Conservation (phyloP, 176 grass and related monocot genomes). For the Rhynchospora tenuis region DNA sequence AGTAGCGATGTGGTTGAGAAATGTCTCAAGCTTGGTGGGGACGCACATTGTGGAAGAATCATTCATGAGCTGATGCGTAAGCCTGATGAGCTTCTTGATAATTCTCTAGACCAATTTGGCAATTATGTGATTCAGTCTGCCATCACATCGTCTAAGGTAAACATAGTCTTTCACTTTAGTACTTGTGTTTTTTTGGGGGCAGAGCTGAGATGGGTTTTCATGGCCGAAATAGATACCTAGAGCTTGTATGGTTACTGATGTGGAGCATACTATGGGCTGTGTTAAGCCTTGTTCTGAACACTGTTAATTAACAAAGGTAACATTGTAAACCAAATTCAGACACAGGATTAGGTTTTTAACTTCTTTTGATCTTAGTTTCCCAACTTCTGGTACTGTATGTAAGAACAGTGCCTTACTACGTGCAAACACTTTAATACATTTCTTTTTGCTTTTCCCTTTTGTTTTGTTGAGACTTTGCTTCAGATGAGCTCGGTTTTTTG, state of each 20-base stretch:
- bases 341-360: background rate
- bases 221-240: background rate
- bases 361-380: background rate
- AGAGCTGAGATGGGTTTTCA: background rate
- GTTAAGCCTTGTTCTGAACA: background rate
- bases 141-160: conserved; percentile 49
- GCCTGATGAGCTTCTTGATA: conserved; percentile 34
- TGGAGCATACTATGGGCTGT: background rate
- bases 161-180: background rate
- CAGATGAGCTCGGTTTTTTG: background rate
- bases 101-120: conserved; percentile 47
- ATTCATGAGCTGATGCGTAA: conserved; percentile 55
- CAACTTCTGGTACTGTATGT: background rate
- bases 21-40: conserved; percentile 34
- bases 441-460: no score
- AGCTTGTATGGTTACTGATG: background rate
- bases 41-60: conserved; percentile 19
- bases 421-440: background rate
- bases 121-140: conserved; percentile 86
- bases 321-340: background rate
- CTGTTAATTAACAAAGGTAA: background rate
- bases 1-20: conserved; percentile 83
- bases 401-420: background rate
- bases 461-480: background rate
- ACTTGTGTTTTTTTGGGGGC: background rate